A percentile compares a stretch with the other conserved stretches of the same genome.
These are phyloP conservation scores for Arxiozyma bovina DNA, from an alignment of 1,139 yeast species.

Conservation along the genomic window DNA sequence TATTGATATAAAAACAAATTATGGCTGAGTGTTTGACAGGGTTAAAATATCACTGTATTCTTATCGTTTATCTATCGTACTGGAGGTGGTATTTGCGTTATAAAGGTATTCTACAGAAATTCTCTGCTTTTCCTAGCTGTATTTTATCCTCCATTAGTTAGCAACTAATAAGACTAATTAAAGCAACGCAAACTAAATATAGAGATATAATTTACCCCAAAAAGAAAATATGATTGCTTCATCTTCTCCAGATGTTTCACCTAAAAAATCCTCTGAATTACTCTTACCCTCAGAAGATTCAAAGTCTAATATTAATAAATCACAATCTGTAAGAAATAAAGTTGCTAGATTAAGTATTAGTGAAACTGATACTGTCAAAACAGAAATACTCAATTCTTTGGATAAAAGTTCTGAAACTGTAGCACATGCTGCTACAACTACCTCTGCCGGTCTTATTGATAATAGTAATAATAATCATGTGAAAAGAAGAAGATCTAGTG, in stretches of 20 bases:
- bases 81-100: too few relatives aligned
- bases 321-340: constrained; percentile 1
- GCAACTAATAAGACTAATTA: too few relatives aligned
- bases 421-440: neutral
- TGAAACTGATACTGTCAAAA: constrained; percentile 10
- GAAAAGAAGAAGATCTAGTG: constrained; percentile 33
- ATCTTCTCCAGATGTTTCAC: constrained; percentile 8
- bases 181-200: too few relatives aligned
- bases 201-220: neutral
- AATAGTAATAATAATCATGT: neutral
- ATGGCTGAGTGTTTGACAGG: too few relatives aligned
- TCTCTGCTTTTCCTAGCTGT: too few relatives aligned
- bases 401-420: neutral
- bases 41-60: too few relatives aligned
- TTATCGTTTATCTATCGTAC: too few relatives aligned
- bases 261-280: constrained; percentile 1
- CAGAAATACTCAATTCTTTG: constrained; percentile 6
- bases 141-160: too few relatives aligned
- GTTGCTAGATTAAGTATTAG: constrained; percentile 27
- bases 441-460: too few relatives aligned
- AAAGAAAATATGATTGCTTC: neutral
- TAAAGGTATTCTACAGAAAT: too few relatives aligned
- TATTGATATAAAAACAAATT: too few relatives aligned
- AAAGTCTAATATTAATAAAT: neutral
- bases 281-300: neutral